These are phyloP conservation scores for Trichoderma asperellum DNA, from an alignment of 2,329 filamentous ascomycete species.

Conservation along the genomic window DNA sequence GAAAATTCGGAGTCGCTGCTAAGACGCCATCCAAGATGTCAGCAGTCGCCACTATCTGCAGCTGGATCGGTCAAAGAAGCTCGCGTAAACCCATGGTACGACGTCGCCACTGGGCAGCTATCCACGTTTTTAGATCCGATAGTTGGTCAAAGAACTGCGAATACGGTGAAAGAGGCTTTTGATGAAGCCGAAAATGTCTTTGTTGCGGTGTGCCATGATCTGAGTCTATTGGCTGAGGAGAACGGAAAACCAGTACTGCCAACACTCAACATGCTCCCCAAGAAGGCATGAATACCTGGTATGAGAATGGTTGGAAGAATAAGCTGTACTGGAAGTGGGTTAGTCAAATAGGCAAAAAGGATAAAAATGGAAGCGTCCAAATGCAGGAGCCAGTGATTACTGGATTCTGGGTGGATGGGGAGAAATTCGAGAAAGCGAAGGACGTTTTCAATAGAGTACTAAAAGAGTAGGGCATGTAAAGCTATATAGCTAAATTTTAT, in stretches of 20 bases:
- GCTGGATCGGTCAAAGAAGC: background rate
- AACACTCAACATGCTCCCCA: background rate
- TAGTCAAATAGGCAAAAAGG: background rate
- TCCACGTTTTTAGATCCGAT: background rate
- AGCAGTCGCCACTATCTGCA: background rate
- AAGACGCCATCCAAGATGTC: background rate
- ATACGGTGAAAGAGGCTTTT: background rate
- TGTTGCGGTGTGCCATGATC: constrained; percentile 2
- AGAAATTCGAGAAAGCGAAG: background rate
- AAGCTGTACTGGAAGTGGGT: constrained; percentile 15
- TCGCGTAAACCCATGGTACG: constrained; percentile 3
- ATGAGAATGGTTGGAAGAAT: constrained; percentile 17
- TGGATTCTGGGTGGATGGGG: constrained; percentile 10
- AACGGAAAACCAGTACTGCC: constrained; percentile 1
- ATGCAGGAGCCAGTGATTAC: background rate
- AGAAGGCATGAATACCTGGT: constrained; percentile 14
- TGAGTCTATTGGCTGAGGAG: background rate
- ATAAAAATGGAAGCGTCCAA: background rate
- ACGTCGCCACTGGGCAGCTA: background rate
- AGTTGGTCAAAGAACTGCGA: background rate
- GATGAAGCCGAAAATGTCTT: constrained; percentile 20
- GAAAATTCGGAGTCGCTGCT: background rate
- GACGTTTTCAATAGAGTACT: background rate
- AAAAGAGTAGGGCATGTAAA: background rate
- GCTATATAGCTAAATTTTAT: background rate